Percentiles rank a stretch among this genome's conserved stretches.
phyloP scores from a whole-genome alignment of 1,139 yeast genomes.

The Yamadazyma friedrichii region DNA sequence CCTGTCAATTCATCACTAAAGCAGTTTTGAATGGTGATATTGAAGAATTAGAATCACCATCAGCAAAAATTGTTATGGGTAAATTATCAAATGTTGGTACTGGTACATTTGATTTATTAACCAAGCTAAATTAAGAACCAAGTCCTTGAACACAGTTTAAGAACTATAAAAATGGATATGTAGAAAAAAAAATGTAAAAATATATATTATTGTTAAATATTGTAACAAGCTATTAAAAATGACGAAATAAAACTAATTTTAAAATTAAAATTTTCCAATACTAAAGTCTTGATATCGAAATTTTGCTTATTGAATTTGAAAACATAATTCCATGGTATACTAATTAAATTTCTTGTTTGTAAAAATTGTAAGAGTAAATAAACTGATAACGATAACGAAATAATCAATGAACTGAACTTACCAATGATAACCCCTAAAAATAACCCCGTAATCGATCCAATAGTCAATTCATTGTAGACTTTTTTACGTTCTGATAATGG shows the following conservation, averaged over 20 bases:
- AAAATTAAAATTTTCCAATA: slow-evolving; percentile 65
- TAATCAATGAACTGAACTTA: slow-evolving; percentile 60
- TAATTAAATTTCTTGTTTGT: slow-evolving; percentile 55
- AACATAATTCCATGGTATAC: slow-evolving; percentile 47
- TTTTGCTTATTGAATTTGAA: slow-evolving; percentile 45
- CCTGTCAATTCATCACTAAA: slow-evolving; percentile 94
- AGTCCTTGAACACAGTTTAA: too few relatives aligned
- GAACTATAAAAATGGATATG: slow-evolving; percentile 1
- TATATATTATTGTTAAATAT: slow-evolving; percentile 29
- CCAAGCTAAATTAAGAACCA: slow-evolving; percentile 45
- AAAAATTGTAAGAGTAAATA: slow-evolving; percentile 58
- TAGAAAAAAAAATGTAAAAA: slow-evolving; percentile 1
- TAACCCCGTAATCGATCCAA: slow-evolving; percentile 68
- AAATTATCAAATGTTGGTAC: slow-evolving; percentile 92
- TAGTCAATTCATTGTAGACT: slow-evolving; percentile 62
- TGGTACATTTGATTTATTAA: slow-evolving; percentile 88
- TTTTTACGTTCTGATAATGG: slow-evolving; percentile 8
- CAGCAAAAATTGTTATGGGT: slow-evolving; percentile 94
- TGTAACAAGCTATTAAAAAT: slow-evolving; percentile 64
- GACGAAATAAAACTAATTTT: slow-evolving; percentile 58
- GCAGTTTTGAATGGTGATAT: slow-evolving; percentile 92
- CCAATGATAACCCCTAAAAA: slow-evolving; percentile 63
- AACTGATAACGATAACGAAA: slow-evolving; percentile 49
- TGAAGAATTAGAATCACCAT: slow-evolving; percentile 88
- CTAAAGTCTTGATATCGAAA: slow-evolving; percentile 50